Percentiles rank a stretch among this genome's conserved stretches.
Conservation (phyloP, 1,284 basidiomycete genomes). For the Lentinula novae-zelandiae region DNA sequence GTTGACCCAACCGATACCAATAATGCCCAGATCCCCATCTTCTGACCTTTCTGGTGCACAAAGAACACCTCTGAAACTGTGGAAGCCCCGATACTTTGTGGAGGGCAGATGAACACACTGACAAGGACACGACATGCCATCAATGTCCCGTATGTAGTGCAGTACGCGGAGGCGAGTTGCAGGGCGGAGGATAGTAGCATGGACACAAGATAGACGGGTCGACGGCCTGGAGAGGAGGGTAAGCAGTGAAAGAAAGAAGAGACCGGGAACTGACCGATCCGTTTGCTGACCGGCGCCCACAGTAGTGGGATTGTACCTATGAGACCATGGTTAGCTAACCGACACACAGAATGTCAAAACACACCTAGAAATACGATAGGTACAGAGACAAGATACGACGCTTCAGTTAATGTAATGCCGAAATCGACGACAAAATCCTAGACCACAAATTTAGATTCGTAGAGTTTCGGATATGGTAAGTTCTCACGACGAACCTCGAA, state of each 20-base stretch:
- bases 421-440: neutral
- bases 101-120: constrained; percentile 23
- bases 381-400: constrained; percentile 1
- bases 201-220: constrained; percentile 7
- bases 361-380: constrained; percentile 2
- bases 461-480: neutral
- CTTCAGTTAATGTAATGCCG: neutral
- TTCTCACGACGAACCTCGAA: neutral
- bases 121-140: neutral
- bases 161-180: constrained; percentile 3
- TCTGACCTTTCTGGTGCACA: constrained; percentile 31
- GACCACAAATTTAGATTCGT: neutral
- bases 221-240: neutral
- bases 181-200: constrained; percentile 5
- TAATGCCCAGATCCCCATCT: constrained; percentile 33
- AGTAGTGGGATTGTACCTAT: constrained; percentile 1
- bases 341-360: neutral
- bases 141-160: constrained; percentile 5
- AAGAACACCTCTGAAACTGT: constrained; percentile 31
- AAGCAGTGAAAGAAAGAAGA: neutral
- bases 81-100: constrained; percentile 30
- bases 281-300: constrained; percentile 3
- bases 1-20: constrained; percentile 32
- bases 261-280: neutral
- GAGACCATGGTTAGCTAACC: neutral